These are phyloP conservation scores for Colletotrichum higginsianum DNA, from an alignment of 2,329 filamentous ascomycete genomes.

Conservation along the genomic window DNA sequence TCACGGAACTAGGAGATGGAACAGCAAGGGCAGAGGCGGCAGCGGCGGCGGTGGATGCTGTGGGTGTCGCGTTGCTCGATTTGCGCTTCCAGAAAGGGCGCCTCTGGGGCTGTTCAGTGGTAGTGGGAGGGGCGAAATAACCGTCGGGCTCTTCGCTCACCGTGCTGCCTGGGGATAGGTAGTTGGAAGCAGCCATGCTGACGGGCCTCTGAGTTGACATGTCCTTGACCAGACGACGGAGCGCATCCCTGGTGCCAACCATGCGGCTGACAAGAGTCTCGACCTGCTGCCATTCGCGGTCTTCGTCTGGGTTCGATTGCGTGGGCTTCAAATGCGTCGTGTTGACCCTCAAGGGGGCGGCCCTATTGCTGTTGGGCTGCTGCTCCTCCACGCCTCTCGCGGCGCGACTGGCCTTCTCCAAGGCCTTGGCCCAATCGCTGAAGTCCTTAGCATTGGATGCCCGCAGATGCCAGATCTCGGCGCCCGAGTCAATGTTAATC, in stretches of 20 bases:
- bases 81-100: constrained; percentile 95
- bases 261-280: constrained; percentile 89
- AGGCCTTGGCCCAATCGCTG: constrained; percentile 85
- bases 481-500: constrained; percentile 96
- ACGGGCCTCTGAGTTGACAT: constrained; percentile 76
- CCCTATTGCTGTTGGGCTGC: constrained; percentile 41
- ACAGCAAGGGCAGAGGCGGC: constrained; percentile 59
- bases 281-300: constrained; percentile 88
- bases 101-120: constrained; percentile 63
- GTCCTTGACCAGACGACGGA: constrained; percentile 88
- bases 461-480: constrained; percentile 95
- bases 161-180: constrained; percentile 54
- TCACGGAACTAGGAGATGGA: constrained; percentile 57
- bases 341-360: constrained; percentile 48
- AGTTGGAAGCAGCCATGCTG: constrained; percentile 53
- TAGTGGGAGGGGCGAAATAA: constrained; percentile 62
- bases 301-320: constrained; percentile 68
- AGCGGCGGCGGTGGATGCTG: constrained; percentile 58
- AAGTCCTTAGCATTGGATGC: constrained; percentile 89
- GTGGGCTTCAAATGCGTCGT: constrained; percentile 47
- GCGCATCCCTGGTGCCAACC: constrained; percentile 88
- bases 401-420: constrained; percentile 84
- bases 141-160: constrained; percentile 65
- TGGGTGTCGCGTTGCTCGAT: constrained; percentile 73
- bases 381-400: constrained; percentile 65